These are phyloP conservation scores for Leishmania lainsoni DNA, from an alignment of 208 protist genomes.

Conservation along the genomic window DNA sequence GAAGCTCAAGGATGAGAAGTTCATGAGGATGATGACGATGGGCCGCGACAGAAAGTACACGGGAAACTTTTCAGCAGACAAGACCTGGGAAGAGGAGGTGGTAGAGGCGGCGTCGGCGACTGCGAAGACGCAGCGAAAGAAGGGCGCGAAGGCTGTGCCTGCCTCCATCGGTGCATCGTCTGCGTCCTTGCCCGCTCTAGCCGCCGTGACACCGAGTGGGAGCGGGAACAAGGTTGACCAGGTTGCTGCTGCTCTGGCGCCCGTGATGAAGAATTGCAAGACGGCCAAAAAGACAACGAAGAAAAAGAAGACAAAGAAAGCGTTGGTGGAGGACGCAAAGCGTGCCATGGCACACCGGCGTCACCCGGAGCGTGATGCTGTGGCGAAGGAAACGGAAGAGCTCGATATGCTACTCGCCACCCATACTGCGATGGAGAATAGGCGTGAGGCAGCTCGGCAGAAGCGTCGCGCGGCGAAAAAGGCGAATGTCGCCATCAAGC, in stretches of 20 bases:
- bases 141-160: not conserved
- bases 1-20: conserved; percentile 68
- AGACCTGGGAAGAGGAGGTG: conserved; percentile 82
- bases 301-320: conserved; percentile 41
- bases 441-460: conserved; percentile 39
- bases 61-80: conserved; percentile 71
- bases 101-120: conserved; percentile 33
- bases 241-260: not conserved
- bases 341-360: conserved; percentile 66
- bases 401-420: conserved; percentile 55
- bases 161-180: not conserved
- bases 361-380: conserved; percentile 67
- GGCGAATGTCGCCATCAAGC: conserved; percentile 67
- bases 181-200: not conserved
- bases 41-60: conserved; percentile 49
- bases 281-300: conserved; percentile 26
- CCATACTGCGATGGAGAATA: conserved; percentile 41
- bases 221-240: not conserved
- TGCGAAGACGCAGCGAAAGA: conserved; percentile 20
- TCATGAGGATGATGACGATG: conserved; percentile 68
- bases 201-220: not conserved
- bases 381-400: conserved; percentile 51
- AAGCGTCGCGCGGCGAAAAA: conserved; percentile 64
- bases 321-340: conserved; percentile 37
- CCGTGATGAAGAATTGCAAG: conserved; percentile 5